These are phyloP conservation scores for Beauveria sp. DNA, from an alignment of 2,329 filamentous ascomycete species.

Conservation along the genomic window DNA sequence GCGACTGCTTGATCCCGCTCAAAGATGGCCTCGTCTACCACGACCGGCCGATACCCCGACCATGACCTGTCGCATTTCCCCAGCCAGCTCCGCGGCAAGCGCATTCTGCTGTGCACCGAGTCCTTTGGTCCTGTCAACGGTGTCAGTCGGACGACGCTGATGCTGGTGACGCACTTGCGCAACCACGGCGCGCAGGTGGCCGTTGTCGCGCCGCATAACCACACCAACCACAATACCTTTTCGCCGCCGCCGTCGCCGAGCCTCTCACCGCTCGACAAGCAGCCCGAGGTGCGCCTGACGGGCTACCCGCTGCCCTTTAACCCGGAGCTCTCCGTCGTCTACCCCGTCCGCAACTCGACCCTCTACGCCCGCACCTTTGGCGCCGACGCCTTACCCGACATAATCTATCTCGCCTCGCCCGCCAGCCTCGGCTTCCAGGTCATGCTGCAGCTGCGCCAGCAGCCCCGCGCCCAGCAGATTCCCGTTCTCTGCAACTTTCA, in stretches of 20 bases:
- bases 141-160: conserved; percentile 63
- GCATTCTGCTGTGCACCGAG: conserved; percentile 60
- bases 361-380: conserved; percentile 55
- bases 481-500: conserved; percentile 63
- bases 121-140: conserved; percentile 67
- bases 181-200: conserved; percentile 56
- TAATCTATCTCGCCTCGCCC: conserved; percentile 63
- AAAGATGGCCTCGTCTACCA: neutral
- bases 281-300: conserved; percentile 48
- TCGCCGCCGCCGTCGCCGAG: conserved; percentile 32
- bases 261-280: conserved; percentile 24
- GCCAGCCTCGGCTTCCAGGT: conserved; percentile 65
- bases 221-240: conserved; percentile 47
- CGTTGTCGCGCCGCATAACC: conserved; percentile 56
- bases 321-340: conserved; percentile 61
- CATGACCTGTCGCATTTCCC: conserved; percentile 41
- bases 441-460: conserved; percentile 58
- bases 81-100: conserved; percentile 46
- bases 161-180: conserved; percentile 60
- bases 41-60: conserved; percentile 15
- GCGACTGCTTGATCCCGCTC: neutral
- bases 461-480: conserved; percentile 44
- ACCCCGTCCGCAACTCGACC: conserved; percentile 57
- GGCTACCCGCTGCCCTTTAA: conserved; percentile 65
- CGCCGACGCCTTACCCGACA: conserved; percentile 42